Percentiles rank a stretch among this genome's conserved stretches.
These are phyloP conservation scores for Aspergillus spinulosporus DNA, from an alignment of 2,329 filamentous ascomycete genomes.

Conservation along the genomic window DNA sequence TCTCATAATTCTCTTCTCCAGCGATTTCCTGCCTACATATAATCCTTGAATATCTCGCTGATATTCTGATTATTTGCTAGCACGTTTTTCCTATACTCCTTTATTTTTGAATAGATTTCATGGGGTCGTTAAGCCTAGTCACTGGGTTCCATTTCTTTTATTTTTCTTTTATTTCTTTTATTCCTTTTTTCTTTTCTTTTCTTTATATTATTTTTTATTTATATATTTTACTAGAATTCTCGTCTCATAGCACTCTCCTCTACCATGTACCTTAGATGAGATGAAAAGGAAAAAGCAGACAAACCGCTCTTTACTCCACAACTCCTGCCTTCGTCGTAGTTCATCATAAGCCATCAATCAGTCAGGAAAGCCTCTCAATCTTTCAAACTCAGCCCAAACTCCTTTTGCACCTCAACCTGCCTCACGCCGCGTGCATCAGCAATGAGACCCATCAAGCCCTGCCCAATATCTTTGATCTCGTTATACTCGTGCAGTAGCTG, in stretches of 20 bases:
- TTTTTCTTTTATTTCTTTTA: too few relatives aligned
- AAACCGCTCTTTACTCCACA: constrained; percentile 3
- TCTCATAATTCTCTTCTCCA: constrained; percentile 3
- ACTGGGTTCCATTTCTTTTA: neutral
- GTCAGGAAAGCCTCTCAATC: constrained; percentile 28
- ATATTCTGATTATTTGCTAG: constrained; percentile 6
- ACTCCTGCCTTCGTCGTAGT: neutral
- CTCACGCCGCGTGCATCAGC: constrained; percentile 63
- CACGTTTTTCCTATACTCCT: neutral
- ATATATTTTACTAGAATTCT: constrained; percentile 1
- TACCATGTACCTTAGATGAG: constrained; percentile 1
- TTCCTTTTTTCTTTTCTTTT: too few relatives aligned
- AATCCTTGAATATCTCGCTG: neutral
- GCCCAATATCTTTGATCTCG: constrained; percentile 67
- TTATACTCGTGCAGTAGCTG: constrained; percentile 68
- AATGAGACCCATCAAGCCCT: constrained; percentile 66
- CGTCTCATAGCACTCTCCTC: constrained; percentile 9
- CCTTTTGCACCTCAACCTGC: constrained; percentile 45
- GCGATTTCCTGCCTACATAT: constrained; percentile 7
- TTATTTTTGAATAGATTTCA: constrained; percentile 2
- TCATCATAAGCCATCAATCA: too few relatives aligned
- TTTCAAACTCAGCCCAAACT: constrained; percentile 41
- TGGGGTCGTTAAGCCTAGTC: constrained; percentile 1
- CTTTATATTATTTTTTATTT: neutral
- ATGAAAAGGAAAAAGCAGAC: neutral